A percentile compares a stretch with the other conserved stretches of the same genome.
Evolutionary conservation across 768 basidiomycete genomes (phyloP).

Genomic region (Leccinum fibrillosum): DNA sequence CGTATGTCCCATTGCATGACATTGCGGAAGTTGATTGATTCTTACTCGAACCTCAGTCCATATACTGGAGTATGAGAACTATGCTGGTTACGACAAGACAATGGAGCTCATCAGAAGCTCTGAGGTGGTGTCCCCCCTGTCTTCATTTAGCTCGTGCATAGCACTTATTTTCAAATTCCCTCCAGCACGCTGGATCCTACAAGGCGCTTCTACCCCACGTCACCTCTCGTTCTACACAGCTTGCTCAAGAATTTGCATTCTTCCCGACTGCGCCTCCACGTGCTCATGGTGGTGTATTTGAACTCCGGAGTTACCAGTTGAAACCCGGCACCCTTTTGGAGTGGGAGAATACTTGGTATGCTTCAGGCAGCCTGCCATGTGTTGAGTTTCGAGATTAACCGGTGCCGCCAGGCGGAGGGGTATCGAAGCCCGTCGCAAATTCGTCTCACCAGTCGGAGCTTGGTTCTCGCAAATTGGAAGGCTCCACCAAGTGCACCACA

Average conservation of each 20-base stretch:
- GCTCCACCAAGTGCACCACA: slow-evolving; percentile 87
- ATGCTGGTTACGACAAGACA: slow-evolving; percentile 82
- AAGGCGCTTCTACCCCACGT: slow-evolving; percentile 76
- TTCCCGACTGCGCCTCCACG: slow-evolving; percentile 88
- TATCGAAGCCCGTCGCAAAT: slow-evolving; percentile 88
- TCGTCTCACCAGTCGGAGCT: slow-evolving; percentile 83
- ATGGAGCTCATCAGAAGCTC: slow-evolving; percentile 59
- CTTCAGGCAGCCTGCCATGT: background rate
- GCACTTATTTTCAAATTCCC: background rate
- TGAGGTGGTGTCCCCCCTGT: slow-evolving; percentile 47
- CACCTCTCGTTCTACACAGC: slow-evolving; percentile 66
- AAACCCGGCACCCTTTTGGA: slow-evolving; percentile 88
- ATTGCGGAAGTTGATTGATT: background rate
- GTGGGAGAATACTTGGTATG: slow-evolving; percentile 92
- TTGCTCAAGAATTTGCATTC: slow-evolving; percentile 94
- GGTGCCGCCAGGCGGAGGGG: slow-evolving; percentile 69
- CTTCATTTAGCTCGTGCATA: background rate
- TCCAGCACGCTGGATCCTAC: slow-evolving; percentile 65
- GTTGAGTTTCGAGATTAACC: slow-evolving; percentile 2
- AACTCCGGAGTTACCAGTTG: slow-evolving; percentile 84
- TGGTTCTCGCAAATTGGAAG: slow-evolving; percentile 90
- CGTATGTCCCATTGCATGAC: slow-evolving; percentile 32
- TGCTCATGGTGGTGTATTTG: slow-evolving; percentile 87
- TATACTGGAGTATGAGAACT: slow-evolving; percentile 93
- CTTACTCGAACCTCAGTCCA: slow-evolving; percentile 37